Evolutionary conservation across 192 early-diverging fungal genomes (phyloP).

Genomic region (Pilobolus umbonatus): DNA sequence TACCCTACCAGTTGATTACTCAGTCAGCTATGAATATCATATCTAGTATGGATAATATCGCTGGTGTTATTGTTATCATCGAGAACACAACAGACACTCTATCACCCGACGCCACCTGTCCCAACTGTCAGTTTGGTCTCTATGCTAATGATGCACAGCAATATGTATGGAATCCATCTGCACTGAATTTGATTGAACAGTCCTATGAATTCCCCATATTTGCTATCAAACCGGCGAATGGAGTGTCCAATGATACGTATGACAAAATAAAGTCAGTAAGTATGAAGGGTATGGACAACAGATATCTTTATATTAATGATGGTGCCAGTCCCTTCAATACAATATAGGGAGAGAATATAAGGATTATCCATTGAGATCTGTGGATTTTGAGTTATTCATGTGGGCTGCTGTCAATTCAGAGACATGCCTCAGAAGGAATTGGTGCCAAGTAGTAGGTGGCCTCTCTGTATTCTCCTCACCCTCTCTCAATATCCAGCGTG

Average conservation of each 20-base stretch:
- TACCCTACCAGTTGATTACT: conserved; percentile 59
- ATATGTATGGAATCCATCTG: conserved; percentile 68
- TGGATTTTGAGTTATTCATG: conserved; percentile 72
- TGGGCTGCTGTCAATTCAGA: conserved; percentile 58
- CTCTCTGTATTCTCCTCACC: conserved; percentile 66
- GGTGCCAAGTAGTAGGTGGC: conserved; percentile 64
- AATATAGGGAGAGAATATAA: conserved; percentile 46
- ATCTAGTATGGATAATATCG: conserved; percentile 41
- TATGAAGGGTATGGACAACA: conserved; percentile 21
- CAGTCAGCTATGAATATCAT: conserved; percentile 41
- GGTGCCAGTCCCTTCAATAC: conserved; percentile 36
- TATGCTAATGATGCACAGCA: conserved; percentile 49
- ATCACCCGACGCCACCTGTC: conserved; percentile 53
- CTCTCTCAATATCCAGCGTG: conserved; percentile 42
- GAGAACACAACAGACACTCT: conserved; percentile 25
- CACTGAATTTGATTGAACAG: conserved; percentile 48
- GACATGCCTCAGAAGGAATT: conserved; percentile 70
- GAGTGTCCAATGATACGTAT: conserved; percentile 26
- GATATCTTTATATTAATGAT: background rate
- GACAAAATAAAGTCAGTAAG: conserved; percentile 34
- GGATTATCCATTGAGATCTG: conserved; percentile 59
- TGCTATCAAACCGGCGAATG: conserved; percentile 40
- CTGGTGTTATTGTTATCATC: conserved; percentile 52
- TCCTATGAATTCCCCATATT: conserved; percentile 66
- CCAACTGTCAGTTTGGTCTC: conserved; percentile 67